These are phyloP conservation scores for Sugiyamaella americana DNA, from an alignment of 805 yeast species.

Conservation along the genomic window DNA sequence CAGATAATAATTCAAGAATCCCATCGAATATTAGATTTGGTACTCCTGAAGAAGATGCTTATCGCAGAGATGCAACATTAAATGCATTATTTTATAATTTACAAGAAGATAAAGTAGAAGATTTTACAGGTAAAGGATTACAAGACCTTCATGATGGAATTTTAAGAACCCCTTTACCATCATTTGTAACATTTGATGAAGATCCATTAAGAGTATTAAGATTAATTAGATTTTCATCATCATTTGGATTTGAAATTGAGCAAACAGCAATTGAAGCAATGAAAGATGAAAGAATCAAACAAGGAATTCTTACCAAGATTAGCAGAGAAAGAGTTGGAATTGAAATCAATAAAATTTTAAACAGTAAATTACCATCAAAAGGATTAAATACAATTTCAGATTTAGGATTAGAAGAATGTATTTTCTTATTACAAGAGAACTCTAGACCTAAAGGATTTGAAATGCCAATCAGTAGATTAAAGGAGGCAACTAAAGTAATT, in stretches of 20 bases:
- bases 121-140: conserved; percentile 72
- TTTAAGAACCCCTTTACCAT: conserved; percentile 82
- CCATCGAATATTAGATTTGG: conserved; percentile 72
- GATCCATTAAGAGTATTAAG: conserved; percentile 91
- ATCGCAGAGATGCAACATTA: conserved; percentile 89
- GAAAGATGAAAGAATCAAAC: conserved; percentile 50
- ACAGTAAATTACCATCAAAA: conserved; percentile 52
- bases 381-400: conserved; percentile 57
- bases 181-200: conserved; percentile 79
- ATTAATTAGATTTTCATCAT: conserved; percentile 76
- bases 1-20: conserved; percentile 71
- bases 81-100: conserved; percentile 89
- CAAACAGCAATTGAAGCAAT: conserved; percentile 53
- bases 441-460: conserved; percentile 14
- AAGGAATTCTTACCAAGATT: conserved; percentile 62
- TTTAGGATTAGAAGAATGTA: conserved; percentile 49
- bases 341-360: conserved; percentile 73
- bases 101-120: conserved; percentile 64
- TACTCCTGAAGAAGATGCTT: conserved; percentile 86
- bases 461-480: conserved; percentile 8
- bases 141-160: conserved; percentile 64
- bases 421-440: conserved; percentile 42
- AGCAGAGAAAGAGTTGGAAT: conserved; percentile 87
- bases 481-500: conserved; percentile 7
- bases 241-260: conserved; percentile 65